Evolutionary conservation across 352 stramenopile genomes (phyloP).

Genomic region (Pseudoperonospora humuli): DNA sequence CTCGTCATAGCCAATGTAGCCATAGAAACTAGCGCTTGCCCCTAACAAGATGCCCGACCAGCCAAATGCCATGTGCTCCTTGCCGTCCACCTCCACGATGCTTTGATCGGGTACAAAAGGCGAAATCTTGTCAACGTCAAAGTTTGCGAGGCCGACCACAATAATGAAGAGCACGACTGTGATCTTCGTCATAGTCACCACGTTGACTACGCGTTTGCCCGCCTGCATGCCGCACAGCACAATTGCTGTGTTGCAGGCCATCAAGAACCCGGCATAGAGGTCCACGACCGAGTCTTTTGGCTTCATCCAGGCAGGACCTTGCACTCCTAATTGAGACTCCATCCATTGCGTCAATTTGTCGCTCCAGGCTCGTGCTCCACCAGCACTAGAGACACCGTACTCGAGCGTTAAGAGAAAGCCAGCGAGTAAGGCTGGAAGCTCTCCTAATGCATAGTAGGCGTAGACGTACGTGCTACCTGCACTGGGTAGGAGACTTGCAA

Average conservation of each 20-base stretch:
- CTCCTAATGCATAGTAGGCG: constrained; percentile 88
- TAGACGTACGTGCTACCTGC: constrained; percentile 91
- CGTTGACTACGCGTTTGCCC: constrained; percentile 84
- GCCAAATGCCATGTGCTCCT: constrained; percentile 47
- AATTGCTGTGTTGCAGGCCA: constrained; percentile 49
- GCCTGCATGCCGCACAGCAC: constrained; percentile 83
- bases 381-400: constrained; percentile 88
- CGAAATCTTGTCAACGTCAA: constrained; percentile 69
- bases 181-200: constrained; percentile 88
- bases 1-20: constrained; percentile 96
- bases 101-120: constrained; percentile 68
- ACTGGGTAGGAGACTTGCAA: constrained; percentile 81
- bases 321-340: constrained; percentile 37
- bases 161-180: constrained; percentile 91
- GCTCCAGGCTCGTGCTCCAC: constrained; percentile 89
- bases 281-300: constrained; percentile 48
- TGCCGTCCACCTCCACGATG: constrained; percentile 13
- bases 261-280: constrained; percentile 75
- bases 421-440: constrained; percentile 88
- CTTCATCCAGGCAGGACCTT: constrained; percentile 59
- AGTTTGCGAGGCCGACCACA: constrained; percentile 76
- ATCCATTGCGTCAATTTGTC: constrained; percentile 89
- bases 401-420: constrained; percentile 89
- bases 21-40: constrained; percentile 91
- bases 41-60: constrained; percentile 82